Base-by-base conservation (phyloP, 768 basidiomycete genomes). In the Guyanaporus albipodus region DNA sequence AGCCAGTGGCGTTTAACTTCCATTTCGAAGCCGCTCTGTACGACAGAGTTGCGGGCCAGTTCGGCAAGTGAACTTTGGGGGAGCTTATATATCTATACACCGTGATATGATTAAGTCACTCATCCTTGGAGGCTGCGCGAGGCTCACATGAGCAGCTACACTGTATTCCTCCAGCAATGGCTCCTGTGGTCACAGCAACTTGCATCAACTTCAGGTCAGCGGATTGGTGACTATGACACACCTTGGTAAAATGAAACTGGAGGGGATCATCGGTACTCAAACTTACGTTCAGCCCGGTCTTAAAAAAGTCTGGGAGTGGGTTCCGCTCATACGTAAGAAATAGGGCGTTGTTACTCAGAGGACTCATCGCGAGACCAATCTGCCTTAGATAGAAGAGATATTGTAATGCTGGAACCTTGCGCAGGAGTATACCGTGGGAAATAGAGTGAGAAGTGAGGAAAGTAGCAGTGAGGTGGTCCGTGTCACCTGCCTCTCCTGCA, bases 231-330 rank as follows among this genome's bases (percentile, higher is more conserved):
- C 1, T 9, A n/a, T n/a, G 22, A 24, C 49, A 27, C 41, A 85
- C 93, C 76, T 96, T 96, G 24, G 96, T 98, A 69, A 98, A 96
- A 70, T 98, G 95, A 72, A 99, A 96, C 69, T 98, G 95, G 31
- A 94, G 71, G 4, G 91, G 92, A 63, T 93, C 91, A 66, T 97
- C 95, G 1, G 95, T 97, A 54, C 93, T 95, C 67, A 97, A 69
- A 64, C 91, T 93, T 53, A 97, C 91, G 64, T 98, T 98, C 55
- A 99, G 72, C 18, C 96, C 96, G 0, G 86, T 85, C 66, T 91
- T 86, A 79, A 98, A 98, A 70, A 95, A 99, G 59, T 95, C 92
- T 5, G 92, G 93, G 31, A 99, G 78, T 0, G 96, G 96, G 61
- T 99, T 99, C 34, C 96, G 76, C 70, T 99, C 96, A 58, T 97